Evolutionary conservation across 306 rosid genomes (phyloP).

Genomic region (Castanea crenata): DNA sequence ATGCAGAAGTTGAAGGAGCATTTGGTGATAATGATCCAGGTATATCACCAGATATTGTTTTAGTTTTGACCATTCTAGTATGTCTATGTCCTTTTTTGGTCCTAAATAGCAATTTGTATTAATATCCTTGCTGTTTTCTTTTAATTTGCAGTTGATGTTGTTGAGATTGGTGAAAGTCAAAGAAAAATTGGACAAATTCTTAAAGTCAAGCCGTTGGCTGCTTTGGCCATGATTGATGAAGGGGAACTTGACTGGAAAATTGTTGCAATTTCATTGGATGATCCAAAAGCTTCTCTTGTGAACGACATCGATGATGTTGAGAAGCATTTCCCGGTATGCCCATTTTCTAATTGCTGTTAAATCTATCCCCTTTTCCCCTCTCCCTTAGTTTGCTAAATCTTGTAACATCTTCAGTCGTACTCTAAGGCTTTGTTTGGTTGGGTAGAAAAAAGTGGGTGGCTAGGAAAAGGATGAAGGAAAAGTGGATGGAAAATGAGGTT

Average conservation of each 20-base stretch:
- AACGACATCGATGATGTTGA: constrained; percentile 83
- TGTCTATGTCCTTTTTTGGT: not conserved
- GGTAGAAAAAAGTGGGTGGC: too few relatives aligned
- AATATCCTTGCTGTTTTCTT: not conserved
- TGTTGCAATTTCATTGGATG: constrained; percentile 89
- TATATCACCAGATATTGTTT: constrained; percentile 16
- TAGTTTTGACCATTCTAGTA: constrained; percentile 3
- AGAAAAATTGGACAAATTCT: constrained; percentile 80
- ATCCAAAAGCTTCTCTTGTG: constrained; percentile 85
- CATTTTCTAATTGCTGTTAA: constrained; percentile 10
- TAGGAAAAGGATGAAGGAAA: too few relatives aligned
- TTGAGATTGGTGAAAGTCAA: constrained; percentile 74
- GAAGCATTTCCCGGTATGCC: constrained; percentile 89
- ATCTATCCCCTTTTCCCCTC: constrained; percentile 1
- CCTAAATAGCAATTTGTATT: not conserved
- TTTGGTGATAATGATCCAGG: constrained; percentile 97
- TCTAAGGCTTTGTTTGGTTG: not conserved
- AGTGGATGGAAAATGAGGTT: too few relatives aligned
- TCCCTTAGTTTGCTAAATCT: constrained; percentile 5
- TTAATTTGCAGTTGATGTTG: constrained; percentile 73
- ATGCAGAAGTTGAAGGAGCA: constrained; percentile 88
- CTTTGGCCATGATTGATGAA: constrained; percentile 98
- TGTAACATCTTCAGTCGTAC: not conserved
- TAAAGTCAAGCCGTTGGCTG: constrained; percentile 88
- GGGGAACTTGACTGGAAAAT: constrained; percentile 99